Evolutionary conservation across 2,329 filamentous ascomycete species (phyloP).

Genomic region (Cladosporium phlei): DNA sequence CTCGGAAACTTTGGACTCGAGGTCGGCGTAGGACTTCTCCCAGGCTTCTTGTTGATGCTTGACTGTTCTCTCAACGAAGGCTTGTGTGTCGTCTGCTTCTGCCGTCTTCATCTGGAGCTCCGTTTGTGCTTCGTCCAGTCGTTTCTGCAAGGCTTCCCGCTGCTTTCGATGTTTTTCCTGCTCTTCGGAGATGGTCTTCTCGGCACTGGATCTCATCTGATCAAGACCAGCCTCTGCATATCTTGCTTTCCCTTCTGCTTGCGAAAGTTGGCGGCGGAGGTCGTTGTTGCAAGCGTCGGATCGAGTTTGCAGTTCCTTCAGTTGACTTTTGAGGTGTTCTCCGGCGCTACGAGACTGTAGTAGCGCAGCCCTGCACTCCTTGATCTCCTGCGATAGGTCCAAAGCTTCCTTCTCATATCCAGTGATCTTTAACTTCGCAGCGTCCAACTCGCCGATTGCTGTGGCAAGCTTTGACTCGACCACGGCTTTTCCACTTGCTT

Average conservation of each 20-base stretch:
- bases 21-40: neutral
- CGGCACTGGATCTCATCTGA: neutral
- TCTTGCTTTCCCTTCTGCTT: neutral
- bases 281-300: neutral
- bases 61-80: neutral
- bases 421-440: neutral
- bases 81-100: neutral
- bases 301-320: neutral
- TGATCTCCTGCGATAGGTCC: neutral
- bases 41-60: neutral
- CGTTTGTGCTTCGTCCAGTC: neutral
- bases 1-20: neutral
- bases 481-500: neutral
- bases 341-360: neutral
- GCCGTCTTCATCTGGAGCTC: neutral
- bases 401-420: neutral
- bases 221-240: neutral
- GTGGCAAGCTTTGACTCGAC: neutral
- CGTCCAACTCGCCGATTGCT: neutral
- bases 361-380: neutral
- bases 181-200: neutral
- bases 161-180: conserved; percentile 4
- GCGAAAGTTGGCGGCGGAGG: neutral
- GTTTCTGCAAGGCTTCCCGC: neutral
- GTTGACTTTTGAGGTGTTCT: neutral